Percentiles rank a stretch among this genome's conserved stretches.
These are phyloP conservation scores for Saccharum officinarum DNA, from an alignment of 176 grass and related monocot species.

Conservation along the genomic window DNA sequence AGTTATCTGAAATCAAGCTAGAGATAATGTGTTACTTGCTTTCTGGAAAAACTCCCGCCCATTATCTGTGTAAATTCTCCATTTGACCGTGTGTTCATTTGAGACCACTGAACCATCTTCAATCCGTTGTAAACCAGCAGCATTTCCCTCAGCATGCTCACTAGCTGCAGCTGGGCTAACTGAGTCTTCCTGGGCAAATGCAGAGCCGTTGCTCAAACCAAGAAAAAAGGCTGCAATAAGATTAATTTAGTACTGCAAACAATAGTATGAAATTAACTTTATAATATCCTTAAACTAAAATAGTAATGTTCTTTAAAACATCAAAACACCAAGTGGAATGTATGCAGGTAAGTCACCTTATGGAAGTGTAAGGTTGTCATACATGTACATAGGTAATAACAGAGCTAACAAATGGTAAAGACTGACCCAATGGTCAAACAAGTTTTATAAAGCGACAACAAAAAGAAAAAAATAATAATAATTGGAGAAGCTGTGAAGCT, in stretches of 20 bases:
- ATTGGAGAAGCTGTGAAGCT: not conserved
- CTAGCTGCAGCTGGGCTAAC: slow-evolving; percentile 40
- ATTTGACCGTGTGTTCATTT: slow-evolving; percentile 82
- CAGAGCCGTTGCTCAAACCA: slow-evolving; percentile 42
- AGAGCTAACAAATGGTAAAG: not conserved
- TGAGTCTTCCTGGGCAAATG: slow-evolving; percentile 67
- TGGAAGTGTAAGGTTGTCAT: not conserved
- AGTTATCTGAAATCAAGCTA: slow-evolving; percentile 23
- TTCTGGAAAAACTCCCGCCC: slow-evolving; percentile 67
- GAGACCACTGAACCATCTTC: slow-evolving; percentile 93
- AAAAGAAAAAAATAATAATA: not conserved
- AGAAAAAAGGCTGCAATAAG: slow-evolving; percentile 56
- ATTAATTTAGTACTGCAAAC: slow-evolving; percentile 14
- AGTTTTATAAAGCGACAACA: not conserved
- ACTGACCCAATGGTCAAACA: not conserved
- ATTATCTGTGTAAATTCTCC: slow-evolving; percentile 89
- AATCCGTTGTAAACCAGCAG: slow-evolving; percentile 48
- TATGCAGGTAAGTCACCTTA: not conserved
- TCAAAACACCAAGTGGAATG: not conserved
- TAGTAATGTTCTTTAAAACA: not conserved
- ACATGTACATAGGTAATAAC: not conserved
- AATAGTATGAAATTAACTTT: slow-evolving; percentile 1
- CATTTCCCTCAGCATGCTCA: slow-evolving; percentile 50
- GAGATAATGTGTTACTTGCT: slow-evolving; percentile 54
- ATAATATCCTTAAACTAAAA: not conserved